Base-by-base conservation (phyloP, 164 flowering plant species). In the Platanus orientalis region DNA sequence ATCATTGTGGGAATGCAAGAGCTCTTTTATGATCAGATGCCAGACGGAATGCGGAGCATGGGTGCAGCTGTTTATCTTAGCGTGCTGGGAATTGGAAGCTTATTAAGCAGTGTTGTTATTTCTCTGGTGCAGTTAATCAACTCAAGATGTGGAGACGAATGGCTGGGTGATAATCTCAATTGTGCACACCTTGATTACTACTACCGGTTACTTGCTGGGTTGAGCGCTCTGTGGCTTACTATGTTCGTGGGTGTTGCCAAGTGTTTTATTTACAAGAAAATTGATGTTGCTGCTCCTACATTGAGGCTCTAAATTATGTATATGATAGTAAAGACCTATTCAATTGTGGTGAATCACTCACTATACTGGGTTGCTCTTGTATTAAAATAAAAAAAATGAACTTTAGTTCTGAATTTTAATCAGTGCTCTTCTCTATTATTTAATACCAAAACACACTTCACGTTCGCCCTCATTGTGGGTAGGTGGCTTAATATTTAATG, bases 21-120 rank as follows among this genome's bases (percentile, higher is more conserved):
- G 55, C 58, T 81, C 52, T 83, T 81, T 70, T 83, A 83, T 39
- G 76, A 70, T 32, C 85, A 83, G 40, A n/a, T n/a, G 74, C 84
- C 88, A 0, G 78, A 65, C 5, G 50, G n/a, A 1, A 71, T 80
- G 81, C 65, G 83, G 39, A 83, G 84, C 70, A 1, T 80, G 14
- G 84, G 81, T 0, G 77, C 77, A 0, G 82, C 81, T 0, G 75
- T 69, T 5, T 73, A 60, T 29, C 57, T 80, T 16, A 75, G 82
- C 42, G 45, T 69, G 7, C 11, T 65, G 0, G 87, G 84, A 25
- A 54, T 75, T 50, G 87, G 87, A 13, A 80, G 71, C 73, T 73
- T 83, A n/a, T 1, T 72, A 25, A 83, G 80, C 60, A 70, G 63
- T 21, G 71, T 54, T 6, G 44, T 80, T 7, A 80, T 83, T 6